These are phyloP conservation scores for Pterocarpus macrocarpus DNA, from an alignment of 306 rosid genomes.

Conservation along the genomic window DNA sequence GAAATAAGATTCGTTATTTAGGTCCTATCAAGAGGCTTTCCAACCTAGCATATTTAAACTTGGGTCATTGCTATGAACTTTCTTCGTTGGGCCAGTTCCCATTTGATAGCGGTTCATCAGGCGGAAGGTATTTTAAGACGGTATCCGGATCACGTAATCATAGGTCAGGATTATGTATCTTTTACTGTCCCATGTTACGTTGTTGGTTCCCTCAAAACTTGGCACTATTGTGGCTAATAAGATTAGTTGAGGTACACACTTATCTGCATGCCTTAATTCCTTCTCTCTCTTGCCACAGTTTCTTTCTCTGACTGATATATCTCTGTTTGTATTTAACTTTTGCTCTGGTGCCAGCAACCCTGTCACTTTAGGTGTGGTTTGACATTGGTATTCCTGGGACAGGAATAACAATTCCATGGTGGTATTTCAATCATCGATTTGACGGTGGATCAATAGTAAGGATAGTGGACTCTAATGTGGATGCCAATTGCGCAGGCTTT, in stretches of 20 bases:
- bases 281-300: neutral
- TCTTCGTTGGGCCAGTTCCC: neutral
- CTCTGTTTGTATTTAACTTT: neutral
- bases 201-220: neutral
- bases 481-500: constrained; percentile 17
- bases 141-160: neutral
- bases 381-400: constrained; percentile 33
- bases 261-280: neutral
- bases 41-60: constrained; percentile 37
- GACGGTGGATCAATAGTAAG: neutral
- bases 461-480: neutral
- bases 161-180: constrained; percentile 33
- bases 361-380: constrained; percentile 40
- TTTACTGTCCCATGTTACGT: neutral
- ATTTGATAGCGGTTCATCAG: neutral
- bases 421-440: neutral
- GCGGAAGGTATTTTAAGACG: constrained; percentile 6
- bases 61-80: constrained; percentile 15
- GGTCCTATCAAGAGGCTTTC: neutral
- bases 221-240: neutral
- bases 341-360: constrained; percentile 15
- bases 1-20: neutral
- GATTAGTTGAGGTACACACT: neutral
- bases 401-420: neutral
- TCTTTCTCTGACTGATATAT: neutral